Conservation (phyloP, 805 yeast genomes). For the Zygosaccharomyces rouxii region DNA sequence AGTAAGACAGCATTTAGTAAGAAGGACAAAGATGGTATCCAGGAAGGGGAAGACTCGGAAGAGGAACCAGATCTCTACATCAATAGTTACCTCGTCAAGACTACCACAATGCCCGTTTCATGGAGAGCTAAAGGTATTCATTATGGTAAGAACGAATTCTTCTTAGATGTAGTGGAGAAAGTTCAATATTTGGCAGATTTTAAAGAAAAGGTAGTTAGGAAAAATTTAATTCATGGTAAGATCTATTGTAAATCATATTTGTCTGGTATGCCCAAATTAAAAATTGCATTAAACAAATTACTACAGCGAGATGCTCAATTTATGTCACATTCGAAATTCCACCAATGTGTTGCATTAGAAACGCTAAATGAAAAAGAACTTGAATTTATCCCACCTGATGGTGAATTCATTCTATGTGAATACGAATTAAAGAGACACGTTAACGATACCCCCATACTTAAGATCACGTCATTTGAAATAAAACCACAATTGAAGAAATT, state of each 20-base stretch:
- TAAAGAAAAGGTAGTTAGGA: constrained; percentile 54
- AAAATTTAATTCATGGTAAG: constrained; percentile 67
- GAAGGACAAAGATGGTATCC: constrained; percentile 5
- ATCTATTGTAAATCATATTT: constrained; percentile 69
- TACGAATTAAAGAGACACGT: constrained; percentile 36
- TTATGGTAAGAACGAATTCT: constrained; percentile 85
- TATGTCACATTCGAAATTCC: constrained; percentile 71
- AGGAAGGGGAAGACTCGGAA: constrained; percentile 7
- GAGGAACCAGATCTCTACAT: constrained; percentile 39
- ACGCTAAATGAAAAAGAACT: constrained; percentile 46
- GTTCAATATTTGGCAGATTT: constrained; percentile 64
- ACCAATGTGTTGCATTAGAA: constrained; percentile 79
- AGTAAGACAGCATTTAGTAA: constrained; percentile 5
- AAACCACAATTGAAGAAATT: constrained; percentile 27
- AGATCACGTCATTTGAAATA: constrained; percentile 24
- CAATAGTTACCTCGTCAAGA: constrained; percentile 68
- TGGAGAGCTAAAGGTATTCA: constrained; percentile 92
- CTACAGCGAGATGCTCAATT: constrained; percentile 40
- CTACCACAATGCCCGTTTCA: constrained; percentile 72
- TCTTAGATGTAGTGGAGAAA: constrained; percentile 76
- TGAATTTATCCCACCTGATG: constrained; percentile 87
- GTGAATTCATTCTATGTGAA: constrained; percentile 58
- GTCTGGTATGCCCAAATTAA: constrained; percentile 85
- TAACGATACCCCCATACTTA: constrained; percentile 38
- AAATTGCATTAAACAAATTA: constrained; percentile 70